Base-by-base conservation (phyloP, 2,329 filamentous ascomycete genomes). In the Didymella exigua region DNA sequence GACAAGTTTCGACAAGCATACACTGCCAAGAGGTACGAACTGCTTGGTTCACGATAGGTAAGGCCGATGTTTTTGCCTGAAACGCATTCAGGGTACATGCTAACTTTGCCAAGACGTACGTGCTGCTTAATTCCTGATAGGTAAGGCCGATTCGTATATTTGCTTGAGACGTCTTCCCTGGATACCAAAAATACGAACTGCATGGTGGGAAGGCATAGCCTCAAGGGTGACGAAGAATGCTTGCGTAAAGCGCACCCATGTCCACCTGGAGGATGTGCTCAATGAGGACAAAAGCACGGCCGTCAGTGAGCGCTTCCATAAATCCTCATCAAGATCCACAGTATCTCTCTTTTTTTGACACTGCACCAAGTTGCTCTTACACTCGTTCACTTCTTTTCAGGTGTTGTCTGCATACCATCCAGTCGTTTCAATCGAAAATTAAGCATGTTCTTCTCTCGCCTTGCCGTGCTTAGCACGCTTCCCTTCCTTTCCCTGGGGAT, bases 401-500 rank as follows among this genome's bases (percentile, higher is more conserved):
- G 11, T 29, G 1, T 34, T 33, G 6, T 14, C 40, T 26, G 26
- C 18, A 30, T 27, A 33, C 34, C 11, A 24, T 42, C 33, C 30
- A 34, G 26, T 52, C 18, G 14, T 26, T 29, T 43, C 34, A 16
- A 16, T 40, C 26, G 31, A 36, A 11, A 13, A 30, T 13, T 36
- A 5, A 31, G 51, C 30, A 58, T 55, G 42, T 33, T 45, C n/a
- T 30, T 53, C 6, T 44, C 54, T 10, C 31, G 21, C 47, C 50
- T 47, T 33, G 31, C 60, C 10, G 27, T 61, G n/a, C 44, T 55
- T 18, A 54, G 54, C 50, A 49, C 49, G 13, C 38, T 66, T 41
- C 60, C 65, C 14, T 45, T 60, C 8, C 14, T 63, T n/a, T 55
- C 57, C 6, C 38, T 65, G 9, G 56, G 59, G 10, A 34, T 42